Evolutionary conservation across 2,329 filamentous ascomycete species (phyloP).

Genomic region (Ophiostoma pallidulum): DNA sequence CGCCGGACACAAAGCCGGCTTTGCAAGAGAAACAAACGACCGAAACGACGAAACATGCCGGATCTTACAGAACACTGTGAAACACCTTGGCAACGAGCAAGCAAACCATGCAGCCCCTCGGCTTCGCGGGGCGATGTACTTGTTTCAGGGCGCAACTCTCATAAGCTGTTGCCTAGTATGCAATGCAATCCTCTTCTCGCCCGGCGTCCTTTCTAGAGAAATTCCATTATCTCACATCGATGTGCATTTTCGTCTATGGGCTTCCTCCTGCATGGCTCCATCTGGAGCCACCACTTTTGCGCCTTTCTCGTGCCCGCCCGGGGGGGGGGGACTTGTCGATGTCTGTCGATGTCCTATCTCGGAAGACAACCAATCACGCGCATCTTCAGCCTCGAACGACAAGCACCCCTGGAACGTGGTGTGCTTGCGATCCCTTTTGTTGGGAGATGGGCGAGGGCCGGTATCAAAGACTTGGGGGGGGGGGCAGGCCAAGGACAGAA

Average conservation of each 20-base stretch:
- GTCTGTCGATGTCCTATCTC: too few species aligned
- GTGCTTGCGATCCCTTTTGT: conserved; percentile 2
- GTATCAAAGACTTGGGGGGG: too few species aligned
- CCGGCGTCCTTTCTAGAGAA: too few species aligned
- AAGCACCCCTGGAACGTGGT: not conserved
- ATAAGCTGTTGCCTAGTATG: not conserved
- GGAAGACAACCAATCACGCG: conserved; percentile 5
- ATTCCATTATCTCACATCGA: not conserved
- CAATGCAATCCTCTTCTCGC: conserved; percentile 1
- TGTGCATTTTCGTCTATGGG: conserved; percentile 1
- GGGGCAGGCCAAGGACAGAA: not conserved
- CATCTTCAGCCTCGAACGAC: conserved; percentile 7
- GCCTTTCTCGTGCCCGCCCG: not conserved
- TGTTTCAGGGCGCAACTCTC: too few species aligned
- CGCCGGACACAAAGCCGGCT: too few species aligned
- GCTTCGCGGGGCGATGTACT: too few species aligned
- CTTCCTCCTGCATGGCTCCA: conserved; percentile 10
- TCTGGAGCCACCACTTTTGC: not conserved
- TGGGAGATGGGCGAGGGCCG: too few species aligned
- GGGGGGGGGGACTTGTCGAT: not conserved
- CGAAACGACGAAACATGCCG: too few species aligned
- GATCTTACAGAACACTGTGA: too few species aligned
- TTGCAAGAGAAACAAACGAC: too few species aligned
- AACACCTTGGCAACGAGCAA: too few species aligned
- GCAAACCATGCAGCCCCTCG: too few species aligned